These are phyloP conservation scores for Colletotrichum musae DNA, from an alignment of 2,329 filamentous ascomycete genomes.

Conservation along the genomic window DNA sequence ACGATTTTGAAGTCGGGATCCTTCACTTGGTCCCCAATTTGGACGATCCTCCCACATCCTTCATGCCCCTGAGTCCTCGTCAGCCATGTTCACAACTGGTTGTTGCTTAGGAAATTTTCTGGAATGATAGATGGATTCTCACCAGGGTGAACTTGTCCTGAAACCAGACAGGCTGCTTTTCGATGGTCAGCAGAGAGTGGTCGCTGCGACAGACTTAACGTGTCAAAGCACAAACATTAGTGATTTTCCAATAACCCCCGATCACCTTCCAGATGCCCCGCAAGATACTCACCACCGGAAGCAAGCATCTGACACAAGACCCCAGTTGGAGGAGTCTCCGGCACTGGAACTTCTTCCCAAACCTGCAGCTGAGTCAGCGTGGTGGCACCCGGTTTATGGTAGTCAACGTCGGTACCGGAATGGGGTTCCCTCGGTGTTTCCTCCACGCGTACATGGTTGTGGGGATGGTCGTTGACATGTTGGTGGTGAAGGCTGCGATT, in stretches of 20 bases:
- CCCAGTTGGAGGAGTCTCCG: conserved; percentile 44
- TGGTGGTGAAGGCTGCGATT: no score
- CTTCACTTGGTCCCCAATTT: conserved; percentile 41
- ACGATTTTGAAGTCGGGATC: conserved; percentile 42
- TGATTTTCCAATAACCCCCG: not conserved
- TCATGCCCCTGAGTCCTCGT: conserved; percentile 43
- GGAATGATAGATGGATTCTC: not conserved
- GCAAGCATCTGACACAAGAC: conserved; percentile 52
- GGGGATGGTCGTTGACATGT: conserved; percentile 17
- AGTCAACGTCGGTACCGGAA: conserved; percentile 42
- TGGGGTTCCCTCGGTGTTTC: conserved; percentile 50
- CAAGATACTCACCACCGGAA: conserved; percentile 45
- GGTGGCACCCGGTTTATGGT: not conserved
- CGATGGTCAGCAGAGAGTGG: conserved; percentile 48
- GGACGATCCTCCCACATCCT: conserved; percentile 46
- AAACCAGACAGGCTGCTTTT: conserved; percentile 50
- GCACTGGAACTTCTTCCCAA: conserved; percentile 48
- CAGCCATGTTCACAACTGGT: not conserved
- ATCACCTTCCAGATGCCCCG: not conserved
- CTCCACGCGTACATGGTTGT: conserved; percentile 53
- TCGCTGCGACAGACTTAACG: conserved; percentile 51
- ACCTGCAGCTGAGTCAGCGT: conserved; percentile 36
- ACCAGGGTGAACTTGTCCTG: conserved; percentile 46
- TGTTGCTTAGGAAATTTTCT: not conserved
- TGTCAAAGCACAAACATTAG: not conserved